These are phyloP conservation scores for Sclerotinia borealis DNA, from an alignment of 2,329 filamentous ascomycete genomes.

Conservation along the genomic window DNA sequence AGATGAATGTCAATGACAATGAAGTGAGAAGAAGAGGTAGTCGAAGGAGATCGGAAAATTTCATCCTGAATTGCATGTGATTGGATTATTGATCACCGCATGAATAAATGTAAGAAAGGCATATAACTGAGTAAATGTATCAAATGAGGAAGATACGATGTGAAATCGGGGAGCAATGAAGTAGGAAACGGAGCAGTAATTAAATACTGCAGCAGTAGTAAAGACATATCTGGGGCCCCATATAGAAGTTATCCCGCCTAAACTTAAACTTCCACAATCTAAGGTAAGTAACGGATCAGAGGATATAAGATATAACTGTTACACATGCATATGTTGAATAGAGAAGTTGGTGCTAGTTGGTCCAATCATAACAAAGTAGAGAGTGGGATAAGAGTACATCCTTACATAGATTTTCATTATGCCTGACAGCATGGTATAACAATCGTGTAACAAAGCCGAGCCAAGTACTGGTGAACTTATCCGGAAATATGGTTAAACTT, in stretches of 20 bases:
- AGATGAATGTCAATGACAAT: background rate
- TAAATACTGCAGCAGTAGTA: background rate
- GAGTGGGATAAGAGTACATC: background rate
- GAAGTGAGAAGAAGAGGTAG: background rate
- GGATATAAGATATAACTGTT: background rate
- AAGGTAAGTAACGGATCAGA: background rate
- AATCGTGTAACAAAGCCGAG: background rate
- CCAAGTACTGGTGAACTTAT: background rate
- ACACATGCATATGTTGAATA: background rate
- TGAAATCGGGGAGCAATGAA: background rate
- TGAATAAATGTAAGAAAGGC: background rate
- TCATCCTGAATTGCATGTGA: background rate
- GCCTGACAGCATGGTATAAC: background rate
- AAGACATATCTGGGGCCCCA: background rate
- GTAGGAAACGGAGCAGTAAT: background rate
- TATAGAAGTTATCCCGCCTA: background rate
- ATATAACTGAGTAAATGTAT: background rate
- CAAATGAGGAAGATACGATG: background rate
- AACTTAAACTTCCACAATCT: background rate
- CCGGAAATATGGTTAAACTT: background rate
- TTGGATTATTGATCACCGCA: background rate
- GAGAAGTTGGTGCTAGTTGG: background rate
- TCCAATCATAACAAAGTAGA: background rate
- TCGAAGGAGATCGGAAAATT: background rate
- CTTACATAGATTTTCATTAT: background rate